phyloP scores from a whole-genome alignment of 108 stramenopile genomes.

The Conticribra guillardii region DNA sequence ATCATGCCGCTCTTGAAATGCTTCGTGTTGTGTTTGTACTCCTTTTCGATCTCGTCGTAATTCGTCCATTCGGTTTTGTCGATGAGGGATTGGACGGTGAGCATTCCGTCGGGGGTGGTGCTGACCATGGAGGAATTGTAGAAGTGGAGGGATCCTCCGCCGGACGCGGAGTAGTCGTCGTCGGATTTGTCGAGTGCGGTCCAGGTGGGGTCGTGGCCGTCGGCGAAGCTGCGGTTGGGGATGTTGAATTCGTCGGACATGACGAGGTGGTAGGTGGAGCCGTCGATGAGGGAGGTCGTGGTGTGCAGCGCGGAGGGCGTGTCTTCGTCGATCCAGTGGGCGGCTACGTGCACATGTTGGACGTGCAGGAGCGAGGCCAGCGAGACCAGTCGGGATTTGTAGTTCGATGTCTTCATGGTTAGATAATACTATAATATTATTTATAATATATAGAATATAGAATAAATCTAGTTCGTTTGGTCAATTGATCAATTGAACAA shows the following conservation, averaged over 20 bases:
- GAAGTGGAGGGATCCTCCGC: constrained; percentile 93
- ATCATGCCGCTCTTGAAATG: constrained; percentile 91
- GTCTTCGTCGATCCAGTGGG: constrained; percentile 70
- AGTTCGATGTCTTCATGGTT: too few species aligned
- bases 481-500: too few species aligned
- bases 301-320: constrained; percentile 71
- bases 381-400: too few species aligned
- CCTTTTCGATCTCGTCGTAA: constrained; percentile 72
- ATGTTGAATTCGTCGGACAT: constrained; percentile 93
- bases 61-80: constrained; percentile 68
- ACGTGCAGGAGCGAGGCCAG: too few species aligned
- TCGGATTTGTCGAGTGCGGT: constrained; percentile 92
- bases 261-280: constrained; percentile 73
- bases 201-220: constrained; percentile 94
- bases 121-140: constrained; percentile 89
- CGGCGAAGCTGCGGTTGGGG: constrained; percentile 84
- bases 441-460: too few species aligned
- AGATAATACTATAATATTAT: too few species aligned
- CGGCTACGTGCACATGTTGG: too few species aligned
- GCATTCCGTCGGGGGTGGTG: constrained; percentile 85
- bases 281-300: constrained; percentile 77
- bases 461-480: too few species aligned
- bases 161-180: constrained; percentile 80
- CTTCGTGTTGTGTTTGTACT: constrained; percentile 63
- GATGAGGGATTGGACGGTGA: constrained; percentile 73